A percentile compares a stretch with the other conserved stretches of the same genome.
Evolutionary conservation across 331 rosid genomes (phyloP).

Genomic region (Ulmus americana): DNA sequence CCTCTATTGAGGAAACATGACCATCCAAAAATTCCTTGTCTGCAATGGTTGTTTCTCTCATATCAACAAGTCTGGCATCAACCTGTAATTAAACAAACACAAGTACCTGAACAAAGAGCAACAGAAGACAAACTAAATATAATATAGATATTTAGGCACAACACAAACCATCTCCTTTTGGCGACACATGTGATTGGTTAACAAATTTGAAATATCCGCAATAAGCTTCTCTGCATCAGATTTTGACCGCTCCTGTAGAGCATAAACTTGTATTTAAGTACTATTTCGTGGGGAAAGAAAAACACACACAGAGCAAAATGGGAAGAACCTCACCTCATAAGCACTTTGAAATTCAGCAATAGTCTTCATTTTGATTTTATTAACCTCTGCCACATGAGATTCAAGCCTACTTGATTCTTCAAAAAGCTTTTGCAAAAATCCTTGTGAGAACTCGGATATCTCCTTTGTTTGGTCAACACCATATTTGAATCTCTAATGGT

Average conservation of each 20-base stretch:
- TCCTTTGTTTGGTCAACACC: conserved; percentile 55
- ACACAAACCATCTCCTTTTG: conserved; percentile 67
- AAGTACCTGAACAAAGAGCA: conserved; percentile 1
- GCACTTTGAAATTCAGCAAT: conserved; percentile 70
- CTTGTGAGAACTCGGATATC: conserved; percentile 64
- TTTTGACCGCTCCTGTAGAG: conserved; percentile 71
- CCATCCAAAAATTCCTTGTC: conserved; percentile 70
- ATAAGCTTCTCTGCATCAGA: conserved; percentile 79
- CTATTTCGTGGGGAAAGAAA: not conserved
- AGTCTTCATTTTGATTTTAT: conserved; percentile 48
- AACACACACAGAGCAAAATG: not conserved
- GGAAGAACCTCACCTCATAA: conserved; percentile 48
- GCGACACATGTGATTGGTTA: conserved; percentile 57
- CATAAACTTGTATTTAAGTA: conserved; percentile 24
- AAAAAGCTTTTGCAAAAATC: conserved; percentile 47
- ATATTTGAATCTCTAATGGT: conserved; percentile 50
- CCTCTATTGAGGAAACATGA: conserved; percentile 73
- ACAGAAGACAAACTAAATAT: not conserved
- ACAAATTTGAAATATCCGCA: conserved; percentile 64
- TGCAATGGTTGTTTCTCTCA: conserved; percentile 48
- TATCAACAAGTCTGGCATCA: conserved; percentile 58
- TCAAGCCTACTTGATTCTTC: conserved; percentile 61
- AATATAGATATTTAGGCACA: not conserved
- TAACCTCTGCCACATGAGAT: conserved; percentile 43
- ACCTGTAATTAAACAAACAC: conserved; percentile 43